Base-by-base conservation (phyloP, 2,329 filamentous ascomycete genomes). In the Ampelomyces quisqualis region DNA sequence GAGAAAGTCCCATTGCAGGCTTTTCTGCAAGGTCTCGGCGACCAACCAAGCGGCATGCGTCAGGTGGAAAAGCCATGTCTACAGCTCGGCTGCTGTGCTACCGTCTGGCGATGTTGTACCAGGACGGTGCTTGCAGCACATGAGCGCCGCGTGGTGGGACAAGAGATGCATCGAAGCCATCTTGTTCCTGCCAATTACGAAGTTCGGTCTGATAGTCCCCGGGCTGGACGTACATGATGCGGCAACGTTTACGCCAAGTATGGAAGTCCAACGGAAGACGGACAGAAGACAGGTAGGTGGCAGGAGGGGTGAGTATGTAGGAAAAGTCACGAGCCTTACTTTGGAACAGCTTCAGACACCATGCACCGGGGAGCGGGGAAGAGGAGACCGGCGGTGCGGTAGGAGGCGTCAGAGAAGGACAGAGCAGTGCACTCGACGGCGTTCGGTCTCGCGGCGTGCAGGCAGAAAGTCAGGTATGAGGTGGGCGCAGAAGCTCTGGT, bases 71-170 rank as follows among this genome's bases (percentile, higher is more conserved):
- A 61, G 58, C 61, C 60, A 61, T 59, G 48, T 38, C 49, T 49
- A 51, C 57, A 52, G 56, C 43, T 56, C 50, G 47, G 55, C 57
- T 65, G 64, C 51, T 44, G 65, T 68, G 59, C 55, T 47, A 68
- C 65, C 57, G 47, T 48, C n/a, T 36, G 44, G 50, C 40, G 33
- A 58, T 58, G 50, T 31, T 32, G 56, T 53, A 67, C 64, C 43
- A 55, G 47, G 53, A 51, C 60, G 55, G 53, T n/a, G 35, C 57
- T 61, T 61, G 53, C 53, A 55, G 51, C 49, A 53, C 45, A 47
- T 37, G 43, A 49, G 48, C 55, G 50, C 45, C 49, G 44, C 43
- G 30, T 31, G 40, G 55, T 59, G 40, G 43, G 41, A 62, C 58
- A 57, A 40, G 43, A 40, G 55, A 49, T 31, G 29, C 10, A 31